Evolutionary conservation across 1,284 basidiomycete species (phyloP).

Genomic region (Gomphus sp.): DNA sequence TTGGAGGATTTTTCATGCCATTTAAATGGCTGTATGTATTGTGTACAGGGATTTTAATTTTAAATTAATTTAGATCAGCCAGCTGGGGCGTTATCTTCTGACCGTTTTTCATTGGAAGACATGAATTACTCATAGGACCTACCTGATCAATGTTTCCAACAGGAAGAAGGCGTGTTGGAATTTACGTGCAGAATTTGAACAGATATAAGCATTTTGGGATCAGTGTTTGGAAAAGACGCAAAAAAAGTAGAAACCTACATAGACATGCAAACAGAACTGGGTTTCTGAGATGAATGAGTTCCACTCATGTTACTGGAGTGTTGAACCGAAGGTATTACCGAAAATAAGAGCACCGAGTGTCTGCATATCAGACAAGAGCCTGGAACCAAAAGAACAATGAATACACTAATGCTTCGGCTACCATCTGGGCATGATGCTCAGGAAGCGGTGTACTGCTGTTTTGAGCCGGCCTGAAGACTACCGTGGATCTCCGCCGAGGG

Average conservation of each 20-base stretch:
- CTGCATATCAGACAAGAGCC: background rate
- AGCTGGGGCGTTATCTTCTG: no score
- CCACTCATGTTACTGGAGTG: constrained; percentile 21
- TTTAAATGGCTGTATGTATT: no score
- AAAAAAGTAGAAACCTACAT: constrained; percentile 20
- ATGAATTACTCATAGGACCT: no score
- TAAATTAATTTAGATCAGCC: no score
- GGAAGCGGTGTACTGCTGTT: no score
- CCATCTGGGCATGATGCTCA: constrained; percentile 9
- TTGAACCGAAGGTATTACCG: constrained; percentile 36
- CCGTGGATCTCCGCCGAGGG: no score
- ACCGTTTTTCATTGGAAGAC: no score
- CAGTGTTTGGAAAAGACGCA: background rate
- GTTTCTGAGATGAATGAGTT: constrained; percentile 38
- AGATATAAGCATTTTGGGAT: constrained; percentile 16
- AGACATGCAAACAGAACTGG: constrained; percentile 59
- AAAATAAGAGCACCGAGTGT: constrained; percentile 51
- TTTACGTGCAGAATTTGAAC: constrained; percentile 41
- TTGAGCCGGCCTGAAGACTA: no score
- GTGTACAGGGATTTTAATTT: no score
- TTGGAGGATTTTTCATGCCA: no score
- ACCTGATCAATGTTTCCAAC: no score
- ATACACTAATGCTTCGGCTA: constrained; percentile 36
- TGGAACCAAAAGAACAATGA: background rate
- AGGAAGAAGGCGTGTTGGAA: constrained; percentile 31